A percentile compares a stretch with the other conserved stretches of the same genome.
Conservation (phyloP, 805 yeast genomes). For the Kodamaea kaohsiungensis region DNA sequence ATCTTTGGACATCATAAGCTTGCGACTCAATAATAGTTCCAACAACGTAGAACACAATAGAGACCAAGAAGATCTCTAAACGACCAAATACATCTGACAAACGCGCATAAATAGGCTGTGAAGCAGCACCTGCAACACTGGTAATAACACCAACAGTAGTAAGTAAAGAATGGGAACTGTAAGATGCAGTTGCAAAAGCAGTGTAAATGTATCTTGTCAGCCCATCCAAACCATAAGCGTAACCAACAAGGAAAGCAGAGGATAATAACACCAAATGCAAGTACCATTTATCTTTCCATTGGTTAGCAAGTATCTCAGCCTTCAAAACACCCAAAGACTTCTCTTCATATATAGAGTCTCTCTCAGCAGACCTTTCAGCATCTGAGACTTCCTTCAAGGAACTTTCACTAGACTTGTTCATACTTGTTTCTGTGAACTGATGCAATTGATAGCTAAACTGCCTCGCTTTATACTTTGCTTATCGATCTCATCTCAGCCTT, state of each 20-base stretch:
- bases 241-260: slow-evolving; percentile 26
- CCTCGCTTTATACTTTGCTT: background rate
- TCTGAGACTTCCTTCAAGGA: background rate
- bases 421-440: background rate
- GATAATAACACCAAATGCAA: slow-evolving; percentile 14
- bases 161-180: slow-evolving; percentile 22
- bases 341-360: slow-evolving; percentile 6
- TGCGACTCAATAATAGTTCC: slow-evolving; percentile 33
- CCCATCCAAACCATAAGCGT: slow-evolving; percentile 28
- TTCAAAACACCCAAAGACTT: slow-evolving; percentile 23
- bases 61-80: slow-evolving; percentile 24
- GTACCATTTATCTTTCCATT: slow-evolving; percentile 15
- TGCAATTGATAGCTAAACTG: background rate
- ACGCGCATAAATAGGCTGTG: slow-evolving; percentile 31
- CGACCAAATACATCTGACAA: slow-evolving; percentile 31
- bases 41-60: slow-evolving; percentile 25
- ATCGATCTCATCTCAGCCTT: background rate
- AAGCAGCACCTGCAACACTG: slow-evolving; percentile 30
- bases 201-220: slow-evolving; percentile 22
- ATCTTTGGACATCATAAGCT: slow-evolving; percentile 27
- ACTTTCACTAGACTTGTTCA: background rate
- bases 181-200: slow-evolving; percentile 26
- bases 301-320: slow-evolving; percentile 24
- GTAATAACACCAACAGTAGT: slow-evolving; percentile 30
- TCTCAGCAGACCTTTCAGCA: background rate